Percentiles rank a stretch among this genome's conserved stretches.
These are phyloP conservation scores for Phoma herbarum DNA, from an alignment of 2,329 filamentous ascomycete species.

Conservation along the genomic window DNA sequence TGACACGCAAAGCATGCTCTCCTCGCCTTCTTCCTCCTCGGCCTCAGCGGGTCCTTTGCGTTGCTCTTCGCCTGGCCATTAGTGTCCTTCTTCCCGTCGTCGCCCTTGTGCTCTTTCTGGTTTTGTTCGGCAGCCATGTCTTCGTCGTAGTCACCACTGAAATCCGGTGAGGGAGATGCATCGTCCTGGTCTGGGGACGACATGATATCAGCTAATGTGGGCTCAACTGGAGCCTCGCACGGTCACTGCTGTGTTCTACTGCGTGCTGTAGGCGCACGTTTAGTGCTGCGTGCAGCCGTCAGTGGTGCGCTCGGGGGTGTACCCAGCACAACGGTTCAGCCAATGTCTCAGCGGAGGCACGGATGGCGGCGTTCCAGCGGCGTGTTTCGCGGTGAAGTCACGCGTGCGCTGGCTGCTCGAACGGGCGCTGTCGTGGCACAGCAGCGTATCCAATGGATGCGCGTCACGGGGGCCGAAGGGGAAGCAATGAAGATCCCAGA, in stretches of 20 bases:
- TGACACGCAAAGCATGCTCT: slow-evolving; percentile 97
- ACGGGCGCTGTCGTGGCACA: slow-evolving; percentile 49
- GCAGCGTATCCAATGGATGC: slow-evolving; percentile 38
- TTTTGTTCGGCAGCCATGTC: slow-evolving; percentile 57
- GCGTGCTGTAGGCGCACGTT: slow-evolving; percentile 51
- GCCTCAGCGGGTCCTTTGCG: slow-evolving; percentile 88
- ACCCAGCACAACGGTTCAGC: slow-evolving; percentile 48
- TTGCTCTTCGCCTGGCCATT: slow-evolving; percentile 54
- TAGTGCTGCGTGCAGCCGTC: slow-evolving; percentile 52
- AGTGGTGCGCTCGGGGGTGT: slow-evolving; percentile 45
- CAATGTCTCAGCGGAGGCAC: slow-evolving; percentile 47
- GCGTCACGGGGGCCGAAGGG: slow-evolving; percentile 30
- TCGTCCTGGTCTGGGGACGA: slow-evolving; percentile 58
- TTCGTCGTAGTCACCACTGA: slow-evolving; percentile 53
- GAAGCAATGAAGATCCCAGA: slow-evolving; percentile 15
- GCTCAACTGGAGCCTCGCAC: slow-evolving; percentile 39
- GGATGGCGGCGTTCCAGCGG: slow-evolving; percentile 50
- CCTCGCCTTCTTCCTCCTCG: slow-evolving; percentile 92
- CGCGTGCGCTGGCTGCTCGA: slow-evolving; percentile 51
- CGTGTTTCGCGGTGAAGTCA: slow-evolving; percentile 53
- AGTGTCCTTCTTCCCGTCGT: slow-evolving; percentile 43
- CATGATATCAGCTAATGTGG: slow-evolving; percentile 55
- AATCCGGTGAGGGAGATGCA: slow-evolving; percentile 58
- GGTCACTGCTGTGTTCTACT: slow-evolving; percentile 43
- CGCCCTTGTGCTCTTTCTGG: slow-evolving; percentile 50